Percentiles rank a stretch among this genome's conserved stretches.
Conservation (phyloP, 1,284 basidiomycete species). For the Trametes hirsuta region DNA sequence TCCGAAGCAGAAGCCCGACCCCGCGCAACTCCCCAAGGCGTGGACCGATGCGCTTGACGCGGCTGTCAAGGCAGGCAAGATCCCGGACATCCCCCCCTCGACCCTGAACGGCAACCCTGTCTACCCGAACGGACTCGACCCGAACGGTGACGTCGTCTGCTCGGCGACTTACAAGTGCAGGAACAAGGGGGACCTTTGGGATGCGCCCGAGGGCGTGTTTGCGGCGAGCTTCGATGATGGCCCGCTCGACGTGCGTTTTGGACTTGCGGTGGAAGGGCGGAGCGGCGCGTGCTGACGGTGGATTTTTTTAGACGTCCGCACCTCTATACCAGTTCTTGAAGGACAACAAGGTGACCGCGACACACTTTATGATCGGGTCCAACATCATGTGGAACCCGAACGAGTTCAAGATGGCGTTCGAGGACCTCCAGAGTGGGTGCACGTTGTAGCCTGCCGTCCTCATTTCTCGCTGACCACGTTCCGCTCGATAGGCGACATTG, state of each 20-base stretch:
- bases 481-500: slow-evolving; percentile 55
- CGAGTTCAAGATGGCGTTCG: slow-evolving; percentile 56
- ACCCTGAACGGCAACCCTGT: slow-evolving; percentile 49
- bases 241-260: slow-evolving; percentile 55
- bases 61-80: slow-evolving; percentile 69
- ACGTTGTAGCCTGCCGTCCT: neutral
- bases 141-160: slow-evolving; percentile 57
- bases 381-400: slow-evolving; percentile 65
- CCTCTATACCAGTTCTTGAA: slow-evolving; percentile 60
- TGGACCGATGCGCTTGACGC: slow-evolving; percentile 73
- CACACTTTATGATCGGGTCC: slow-evolving; percentile 84
- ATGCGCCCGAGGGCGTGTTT: slow-evolving; percentile 64
- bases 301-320: slow-evolving; percentile 32
- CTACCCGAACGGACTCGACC: slow-evolving; percentile 59
- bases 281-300: too few relatives aligned
- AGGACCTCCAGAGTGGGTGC: slow-evolving; percentile 39
- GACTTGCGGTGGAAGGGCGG: neutral
- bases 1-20: slow-evolving; percentile 48
- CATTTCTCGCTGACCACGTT: neutral
- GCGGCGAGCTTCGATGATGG: slow-evolving; percentile 81
- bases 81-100: slow-evolving; percentile 67
- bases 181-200: slow-evolving; percentile 65
- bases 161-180: slow-evolving; percentile 70
- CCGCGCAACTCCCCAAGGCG: slow-evolving; percentile 50
- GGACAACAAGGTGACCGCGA: slow-evolving; percentile 62